Evolutionary conservation across 108 stramenopile genomes (phyloP).

Genomic region (Epithemia pelagica): DNA sequence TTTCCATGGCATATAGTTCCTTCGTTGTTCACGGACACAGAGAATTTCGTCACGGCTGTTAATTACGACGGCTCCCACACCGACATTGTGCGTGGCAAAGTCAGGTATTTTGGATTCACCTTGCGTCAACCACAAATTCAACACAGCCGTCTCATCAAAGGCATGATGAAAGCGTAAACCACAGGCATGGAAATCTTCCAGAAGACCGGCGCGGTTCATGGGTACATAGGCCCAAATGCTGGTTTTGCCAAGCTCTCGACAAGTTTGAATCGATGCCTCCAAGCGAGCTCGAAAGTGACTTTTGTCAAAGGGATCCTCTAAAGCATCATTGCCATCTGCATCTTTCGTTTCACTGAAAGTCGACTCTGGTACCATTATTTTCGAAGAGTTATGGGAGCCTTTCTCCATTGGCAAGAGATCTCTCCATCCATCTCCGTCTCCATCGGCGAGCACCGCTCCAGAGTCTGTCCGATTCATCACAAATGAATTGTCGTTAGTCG

Average conservation of each 20-base stretch:
- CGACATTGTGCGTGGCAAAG: constrained; percentile 67
- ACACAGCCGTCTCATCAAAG: constrained; percentile 34
- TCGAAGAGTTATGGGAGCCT: constrained; percentile 51
- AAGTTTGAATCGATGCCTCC: constrained; percentile 32
- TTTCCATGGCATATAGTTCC: constrained; percentile 80
- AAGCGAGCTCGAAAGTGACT: constrained; percentile 33
- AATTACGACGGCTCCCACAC: constrained; percentile 68
- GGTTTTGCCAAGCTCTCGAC: constrained; percentile 34
- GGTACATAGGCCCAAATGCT: constrained; percentile 68
- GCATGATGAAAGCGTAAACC: constrained; percentile 65
- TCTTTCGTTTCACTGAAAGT: too few relatives aligned
- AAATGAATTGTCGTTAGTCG: too few relatives aligned
- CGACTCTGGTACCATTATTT: constrained; percentile 48
- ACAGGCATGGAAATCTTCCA: constrained; percentile 34
- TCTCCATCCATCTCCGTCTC: constrained; percentile 11
- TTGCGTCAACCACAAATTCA: constrained; percentile 51
- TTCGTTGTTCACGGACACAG: constrained; percentile 62
- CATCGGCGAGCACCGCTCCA: too few relatives aligned
- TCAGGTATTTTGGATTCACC: constrained; percentile 50
- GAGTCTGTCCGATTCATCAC: not conserved
- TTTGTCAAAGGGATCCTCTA: constrained; percentile 19
- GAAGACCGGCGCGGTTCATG: constrained; percentile 44
- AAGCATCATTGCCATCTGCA: constrained; percentile 7
- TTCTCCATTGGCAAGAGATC: constrained; percentile 47
- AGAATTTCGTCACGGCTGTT: constrained; percentile 59